Evolutionary conservation across 148 eudicot species (phyloP).

Genomic region (Oxyria digyna): DNA sequence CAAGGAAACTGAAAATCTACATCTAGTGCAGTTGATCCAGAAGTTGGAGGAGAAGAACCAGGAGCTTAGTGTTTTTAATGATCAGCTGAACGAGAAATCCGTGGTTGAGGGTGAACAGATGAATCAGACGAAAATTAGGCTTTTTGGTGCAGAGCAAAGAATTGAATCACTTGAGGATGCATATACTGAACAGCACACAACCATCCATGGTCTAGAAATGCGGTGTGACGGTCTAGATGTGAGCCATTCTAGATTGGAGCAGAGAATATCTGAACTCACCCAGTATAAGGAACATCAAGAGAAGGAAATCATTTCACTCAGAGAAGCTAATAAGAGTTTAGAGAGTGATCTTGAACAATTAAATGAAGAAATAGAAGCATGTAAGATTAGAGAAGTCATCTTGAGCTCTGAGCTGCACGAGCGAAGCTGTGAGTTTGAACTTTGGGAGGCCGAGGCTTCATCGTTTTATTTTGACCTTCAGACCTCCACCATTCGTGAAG

Average conservation of each 20-base stretch:
- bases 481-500: constrained; percentile 54
- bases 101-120: no score
- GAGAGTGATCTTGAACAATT: constrained; percentile 42
- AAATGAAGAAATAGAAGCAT: constrained; percentile 55
- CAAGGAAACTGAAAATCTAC: no score
- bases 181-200: no score
- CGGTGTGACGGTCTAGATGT: no score
- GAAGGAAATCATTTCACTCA: constrained; percentile 41
- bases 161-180: no score
- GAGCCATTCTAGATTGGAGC: constrained; percentile 33
- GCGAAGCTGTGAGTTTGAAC: constrained; percentile 60
- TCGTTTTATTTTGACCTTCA: constrained; percentile 89
- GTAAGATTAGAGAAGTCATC: constrained; percentile 47
- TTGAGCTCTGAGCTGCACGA: constrained; percentile 62
- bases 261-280: constrained; percentile 27
- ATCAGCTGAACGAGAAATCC: no score
- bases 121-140: no score
- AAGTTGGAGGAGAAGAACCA: no score
- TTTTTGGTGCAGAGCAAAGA: no score
- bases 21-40: no score
- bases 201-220: no score
- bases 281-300: constrained; percentile 26
- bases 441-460: constrained; percentile 92
- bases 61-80: no score
- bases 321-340: constrained; percentile 36